Conservation (phyloP, 2,329 filamentous ascomycete genomes). For the Madurella mycetomatis region DNA sequence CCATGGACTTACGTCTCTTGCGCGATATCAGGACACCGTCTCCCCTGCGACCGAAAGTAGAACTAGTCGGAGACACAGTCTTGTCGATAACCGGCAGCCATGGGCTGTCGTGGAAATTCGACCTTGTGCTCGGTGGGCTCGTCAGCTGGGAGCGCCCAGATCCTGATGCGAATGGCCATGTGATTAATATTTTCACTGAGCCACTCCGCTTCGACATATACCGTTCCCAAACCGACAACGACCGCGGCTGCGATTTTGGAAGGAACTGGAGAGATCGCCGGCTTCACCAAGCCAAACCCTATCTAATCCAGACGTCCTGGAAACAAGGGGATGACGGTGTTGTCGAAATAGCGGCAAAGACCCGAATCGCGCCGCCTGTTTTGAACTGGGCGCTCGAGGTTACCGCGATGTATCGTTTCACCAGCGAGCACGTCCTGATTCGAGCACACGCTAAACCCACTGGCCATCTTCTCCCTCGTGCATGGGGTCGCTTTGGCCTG, state of each 20-base stretch:
- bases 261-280: conserved; percentile 51
- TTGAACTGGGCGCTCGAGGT: conserved; percentile 56
- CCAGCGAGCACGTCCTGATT: conserved; percentile 44
- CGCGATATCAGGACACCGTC: neutral
- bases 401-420: conserved; percentile 52
- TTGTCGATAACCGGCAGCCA: conserved; percentile 35
- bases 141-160: conserved; percentile 37
- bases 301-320: conserved; percentile 37
- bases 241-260: conserved; percentile 51
- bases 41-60: neutral
- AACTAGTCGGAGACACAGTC: neutral
- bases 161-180: conserved; percentile 14
- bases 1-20: conserved; percentile 24
- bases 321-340: conserved; percentile 28
- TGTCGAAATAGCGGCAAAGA: conserved; percentile 43
- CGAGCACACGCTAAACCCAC: conserved; percentile 44
- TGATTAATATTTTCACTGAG: conserved; percentile 40
- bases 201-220: conserved; percentile 53
- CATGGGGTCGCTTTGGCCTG: conserved; percentile 60
- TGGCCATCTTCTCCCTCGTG: conserved; percentile 48
- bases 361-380: conserved; percentile 57
- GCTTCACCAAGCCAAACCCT: conserved; percentile 43
- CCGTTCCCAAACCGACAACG: conserved; percentile 64
- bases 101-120: conserved; percentile 41
- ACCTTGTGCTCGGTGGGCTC: conserved; percentile 40